phyloP scores from a whole-genome alignment of 768 basidiomycete species.

The Rhodotorula sphaerocarpa region DNA sequence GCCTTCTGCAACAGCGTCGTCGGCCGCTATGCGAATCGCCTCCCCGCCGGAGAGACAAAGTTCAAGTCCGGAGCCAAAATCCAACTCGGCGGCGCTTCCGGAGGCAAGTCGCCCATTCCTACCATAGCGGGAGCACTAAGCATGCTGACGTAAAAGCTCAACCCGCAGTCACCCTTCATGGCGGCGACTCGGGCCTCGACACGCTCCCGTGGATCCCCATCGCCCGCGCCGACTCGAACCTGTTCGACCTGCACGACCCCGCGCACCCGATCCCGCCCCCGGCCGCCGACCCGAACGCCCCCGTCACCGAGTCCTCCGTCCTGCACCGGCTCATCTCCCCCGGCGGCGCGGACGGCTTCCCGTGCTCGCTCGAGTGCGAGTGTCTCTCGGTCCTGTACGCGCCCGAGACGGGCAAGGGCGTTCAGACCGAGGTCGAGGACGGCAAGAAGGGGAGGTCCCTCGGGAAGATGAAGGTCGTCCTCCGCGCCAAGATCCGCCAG shows the following conservation, averaged over 20 bases:
- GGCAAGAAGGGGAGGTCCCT: neutral
- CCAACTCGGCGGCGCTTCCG: slow-evolving; percentile 4
- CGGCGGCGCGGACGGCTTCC: slow-evolving; percentile 29
- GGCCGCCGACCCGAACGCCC: slow-evolving; percentile 3
- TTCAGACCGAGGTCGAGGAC: neutral
- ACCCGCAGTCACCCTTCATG: slow-evolving; percentile 27
- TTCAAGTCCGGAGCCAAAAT: neutral
- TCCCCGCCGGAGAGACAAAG: slow-evolving; percentile 10
- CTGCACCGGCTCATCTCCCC: slow-evolving; percentile 23
- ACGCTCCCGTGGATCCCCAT: slow-evolving; percentile 24
- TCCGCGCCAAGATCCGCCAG: slow-evolving; percentile 28
- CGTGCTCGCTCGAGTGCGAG: slow-evolving; percentile 27
- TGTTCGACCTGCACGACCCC: slow-evolving; percentile 20
- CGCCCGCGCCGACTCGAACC: slow-evolving; percentile 7
- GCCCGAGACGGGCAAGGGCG: neutral
- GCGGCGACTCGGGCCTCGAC: slow-evolving; percentile 25
- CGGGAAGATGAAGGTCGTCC: slow-evolving; percentile 22
- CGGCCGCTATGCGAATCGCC: slow-evolving; percentile 30
- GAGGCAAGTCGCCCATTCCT: neutral
- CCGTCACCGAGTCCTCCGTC: neutral
- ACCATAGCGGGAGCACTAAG: neutral
- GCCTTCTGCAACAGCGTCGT: slow-evolving; percentile 15
- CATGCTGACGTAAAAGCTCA: no score
- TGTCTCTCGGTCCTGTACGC: slow-evolving; percentile 5
- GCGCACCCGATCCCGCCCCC: slow-evolving; percentile 13